Conservation (phyloP, 129 eudicot genomes). For the Artemisia annua region DNA sequence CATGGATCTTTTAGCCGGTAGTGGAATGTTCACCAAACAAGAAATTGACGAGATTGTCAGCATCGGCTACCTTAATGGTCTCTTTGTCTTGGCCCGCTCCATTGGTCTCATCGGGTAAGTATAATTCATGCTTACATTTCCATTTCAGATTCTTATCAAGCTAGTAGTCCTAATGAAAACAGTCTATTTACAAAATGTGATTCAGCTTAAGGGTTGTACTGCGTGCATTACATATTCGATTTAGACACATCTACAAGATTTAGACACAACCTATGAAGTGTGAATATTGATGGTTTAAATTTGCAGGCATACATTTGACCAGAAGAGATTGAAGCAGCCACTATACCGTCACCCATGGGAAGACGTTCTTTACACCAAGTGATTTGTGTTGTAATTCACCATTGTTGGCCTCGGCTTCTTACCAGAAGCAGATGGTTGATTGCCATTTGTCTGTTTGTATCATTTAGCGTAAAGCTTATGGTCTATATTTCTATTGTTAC, state of each 20-base stretch:
- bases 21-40: slow-evolving; percentile 89
- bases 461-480: slow-evolving; percentile 17
- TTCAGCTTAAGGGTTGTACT: not conserved
- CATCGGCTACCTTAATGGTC: slow-evolving; percentile 90
- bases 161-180: not conserved
- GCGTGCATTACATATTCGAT: not conserved
- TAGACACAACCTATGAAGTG: not conserved
- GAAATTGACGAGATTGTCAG: slow-evolving; percentile 87
- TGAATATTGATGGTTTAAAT: slow-evolving; percentile 14
- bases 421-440: no score
- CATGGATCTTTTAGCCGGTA: slow-evolving; percentile 93
- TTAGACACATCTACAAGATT: not conserved
- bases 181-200: no score
- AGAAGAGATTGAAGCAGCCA: slow-evolving; percentile 98
- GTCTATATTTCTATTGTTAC: slow-evolving; percentile 12
- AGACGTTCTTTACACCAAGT: slow-evolving; percentile 97
- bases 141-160: not conserved
- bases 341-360: slow-evolving; percentile 99
- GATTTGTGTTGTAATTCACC: slow-evolving; percentile 31
- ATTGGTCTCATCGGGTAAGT: slow-evolving; percentile 95
- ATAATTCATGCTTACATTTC: not conserved
- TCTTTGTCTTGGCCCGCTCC: slow-evolving; percentile 91
- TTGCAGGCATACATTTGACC: slow-evolving; percentile 94
- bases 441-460: slow-evolving; percentile 23
- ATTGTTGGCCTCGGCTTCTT: slow-evolving; percentile 9